Percentiles rank a stretch among this genome's conserved stretches.
These are phyloP conservation scores for Mortierella sp. DNA, from an alignment of 371 early-diverging fungal species.

Conservation along the genomic window DNA sequence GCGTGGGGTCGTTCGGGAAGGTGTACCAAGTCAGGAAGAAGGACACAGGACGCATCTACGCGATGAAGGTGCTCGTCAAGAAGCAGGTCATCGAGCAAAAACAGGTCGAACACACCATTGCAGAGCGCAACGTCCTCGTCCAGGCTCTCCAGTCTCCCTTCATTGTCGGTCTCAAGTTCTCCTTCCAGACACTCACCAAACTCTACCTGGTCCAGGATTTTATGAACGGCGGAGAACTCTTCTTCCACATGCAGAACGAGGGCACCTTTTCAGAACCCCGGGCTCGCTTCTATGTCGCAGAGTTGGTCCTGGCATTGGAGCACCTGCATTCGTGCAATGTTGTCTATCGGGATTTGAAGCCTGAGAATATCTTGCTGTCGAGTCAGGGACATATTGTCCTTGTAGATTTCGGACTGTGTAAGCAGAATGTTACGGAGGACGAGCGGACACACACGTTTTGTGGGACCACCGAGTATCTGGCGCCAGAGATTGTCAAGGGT, in stretches of 20 bases:
- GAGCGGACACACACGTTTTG: slow-evolving; percentile 78
- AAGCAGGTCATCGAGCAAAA: slow-evolving; percentile 77
- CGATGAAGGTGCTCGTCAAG: slow-evolving; percentile 89
- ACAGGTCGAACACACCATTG: slow-evolving; percentile 79
- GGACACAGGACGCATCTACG: slow-evolving; percentile 82
- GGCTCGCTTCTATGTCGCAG: slow-evolving; percentile 75
- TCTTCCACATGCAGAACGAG: slow-evolving; percentile 73
- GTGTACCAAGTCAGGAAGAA: slow-evolving; percentile 85
- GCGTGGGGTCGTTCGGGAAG: slow-evolving; percentile 88
- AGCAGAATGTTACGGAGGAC: slow-evolving; percentile 71
- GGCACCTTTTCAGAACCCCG: slow-evolving; percentile 67
- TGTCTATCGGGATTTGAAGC: slow-evolving; percentile 76
- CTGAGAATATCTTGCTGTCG: slow-evolving; percentile 72
- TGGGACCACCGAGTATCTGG: slow-evolving; percentile 79
- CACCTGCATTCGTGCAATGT: slow-evolving; percentile 75
- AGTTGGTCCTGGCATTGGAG: slow-evolving; percentile 76
- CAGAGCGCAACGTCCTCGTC: slow-evolving; percentile 86
- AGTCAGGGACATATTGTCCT: slow-evolving; percentile 79
- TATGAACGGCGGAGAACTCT: slow-evolving; percentile 84
- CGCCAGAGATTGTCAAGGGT: slow-evolving; percentile 78
- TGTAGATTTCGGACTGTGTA: slow-evolving; percentile 86
- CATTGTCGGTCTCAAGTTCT: slow-evolving; percentile 75
- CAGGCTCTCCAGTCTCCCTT: slow-evolving; percentile 70
- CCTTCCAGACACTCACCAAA: slow-evolving; percentile 76
- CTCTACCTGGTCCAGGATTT: slow-evolving; percentile 82